These are phyloP conservation scores for Colletotrichum tanaceti DNA, from an alignment of 2,329 filamentous ascomycete genomes.

Conservation along the genomic window DNA sequence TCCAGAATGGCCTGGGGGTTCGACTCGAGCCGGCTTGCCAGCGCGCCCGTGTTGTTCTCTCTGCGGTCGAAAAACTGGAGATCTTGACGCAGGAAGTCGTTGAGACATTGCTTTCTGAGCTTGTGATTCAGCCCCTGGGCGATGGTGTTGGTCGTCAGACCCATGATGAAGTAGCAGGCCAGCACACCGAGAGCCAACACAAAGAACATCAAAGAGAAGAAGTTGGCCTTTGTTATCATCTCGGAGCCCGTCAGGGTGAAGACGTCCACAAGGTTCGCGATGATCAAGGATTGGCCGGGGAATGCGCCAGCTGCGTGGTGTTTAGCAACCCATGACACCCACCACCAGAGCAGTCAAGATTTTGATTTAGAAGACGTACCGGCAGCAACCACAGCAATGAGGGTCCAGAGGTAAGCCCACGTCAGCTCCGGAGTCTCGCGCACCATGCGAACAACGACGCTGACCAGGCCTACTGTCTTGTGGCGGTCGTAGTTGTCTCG, in stretches of 20 bases:
- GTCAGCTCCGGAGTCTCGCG: constrained; percentile 52
- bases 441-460: constrained; percentile 50
- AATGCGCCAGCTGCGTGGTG: constrained; percentile 48
- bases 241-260: constrained; percentile 51
- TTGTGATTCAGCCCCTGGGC: constrained; percentile 46
- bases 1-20: constrained; percentile 55
- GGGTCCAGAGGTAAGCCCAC: constrained; percentile 51
- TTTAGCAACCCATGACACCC: constrained; percentile 3
- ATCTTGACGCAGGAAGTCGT: constrained; percentile 54
- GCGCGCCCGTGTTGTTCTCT: constrained; percentile 54
- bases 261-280: constrained; percentile 55
- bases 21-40: constrained; percentile 51
- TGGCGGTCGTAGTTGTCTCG: constrained; percentile 53
- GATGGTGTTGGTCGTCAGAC: constrained; percentile 51
- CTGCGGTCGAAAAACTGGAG: constrained; percentile 56
- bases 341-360: too few species aligned
- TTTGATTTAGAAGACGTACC: constrained; percentile 37
- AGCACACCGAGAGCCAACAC: constrained; percentile 59
- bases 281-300: constrained; percentile 58
- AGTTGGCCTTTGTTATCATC: constrained; percentile 58
- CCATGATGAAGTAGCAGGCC: constrained; percentile 56
- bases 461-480: constrained; percentile 47
- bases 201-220: constrained; percentile 67
- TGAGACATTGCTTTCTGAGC: constrained; percentile 47
- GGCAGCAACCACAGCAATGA: constrained; percentile 47